Conservation (phyloP, 768 basidiomycete genomes). For the Lanmaoa pseudosensibilis region DNA sequence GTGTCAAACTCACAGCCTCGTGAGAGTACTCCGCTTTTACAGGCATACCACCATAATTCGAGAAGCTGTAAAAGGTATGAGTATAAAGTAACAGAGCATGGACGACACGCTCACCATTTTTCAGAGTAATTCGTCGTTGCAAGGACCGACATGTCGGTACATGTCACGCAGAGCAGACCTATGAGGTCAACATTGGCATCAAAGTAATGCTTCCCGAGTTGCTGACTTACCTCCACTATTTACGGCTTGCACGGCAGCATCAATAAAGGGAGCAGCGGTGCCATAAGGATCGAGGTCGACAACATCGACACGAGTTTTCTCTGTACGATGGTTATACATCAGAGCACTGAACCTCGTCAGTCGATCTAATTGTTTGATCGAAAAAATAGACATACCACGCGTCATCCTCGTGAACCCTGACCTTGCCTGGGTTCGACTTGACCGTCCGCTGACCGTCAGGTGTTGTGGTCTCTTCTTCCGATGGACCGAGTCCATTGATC, state of each 20-base stretch:
- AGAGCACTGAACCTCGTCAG: conserved; percentile 54
- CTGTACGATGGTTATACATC: conserved; percentile 87
- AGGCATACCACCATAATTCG: conserved; percentile 92
- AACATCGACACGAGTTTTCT: conserved; percentile 77
- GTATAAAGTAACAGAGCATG: not conserved
- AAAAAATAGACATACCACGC: conserved; percentile 64
- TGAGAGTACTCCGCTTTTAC: conserved; percentile 94
- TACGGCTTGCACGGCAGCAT: conserved; percentile 87
- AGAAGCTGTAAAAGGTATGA: conserved; percentile 54
- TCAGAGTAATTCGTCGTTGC: conserved; percentile 95
- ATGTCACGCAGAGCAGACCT: conserved; percentile 91
- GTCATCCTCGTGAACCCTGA: conserved; percentile 88
- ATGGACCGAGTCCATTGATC: conserved; percentile 66
- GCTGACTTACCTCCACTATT: conserved; percentile 75
- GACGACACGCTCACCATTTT: conserved; percentile 67
- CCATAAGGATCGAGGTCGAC: conserved; percentile 99
- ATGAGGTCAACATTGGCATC: conserved; percentile 2
- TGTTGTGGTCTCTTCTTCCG: conserved; percentile 22
- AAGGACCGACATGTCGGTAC: conserved; percentile 92
- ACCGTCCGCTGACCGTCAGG: conserved; percentile 11
- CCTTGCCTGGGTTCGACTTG: conserved; percentile 44
- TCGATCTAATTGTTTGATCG: not conserved
- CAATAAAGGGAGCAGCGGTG: conserved; percentile 95
- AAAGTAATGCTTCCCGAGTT: not conserved
- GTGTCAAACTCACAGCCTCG: conserved; percentile 65